Percentiles rank a stretch among this genome's conserved stretches.
Evolutionary conservation across 2,329 filamentous ascomycete species (phyloP).

Genomic region (Knufia petricola): DNA sequence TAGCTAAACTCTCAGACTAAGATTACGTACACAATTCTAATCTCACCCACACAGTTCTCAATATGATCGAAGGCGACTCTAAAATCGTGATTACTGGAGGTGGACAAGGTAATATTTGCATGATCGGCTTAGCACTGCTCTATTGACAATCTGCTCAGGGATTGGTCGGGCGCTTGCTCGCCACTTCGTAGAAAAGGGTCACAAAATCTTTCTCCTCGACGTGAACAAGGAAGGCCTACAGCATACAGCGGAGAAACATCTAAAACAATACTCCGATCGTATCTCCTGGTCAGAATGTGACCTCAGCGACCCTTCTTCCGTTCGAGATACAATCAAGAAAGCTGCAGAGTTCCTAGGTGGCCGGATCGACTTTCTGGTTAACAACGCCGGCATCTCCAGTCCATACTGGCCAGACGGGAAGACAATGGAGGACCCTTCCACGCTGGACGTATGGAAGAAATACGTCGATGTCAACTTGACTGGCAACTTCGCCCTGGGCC

Average conservation of each 20-base stretch:
- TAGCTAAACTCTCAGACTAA: too few species aligned
- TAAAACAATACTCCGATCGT: conserved; percentile 25
- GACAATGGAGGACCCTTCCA: conserved; percentile 37
- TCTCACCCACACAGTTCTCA: background rate
- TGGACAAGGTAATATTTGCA: conserved; percentile 15
- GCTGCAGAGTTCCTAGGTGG: conserved; percentile 31
- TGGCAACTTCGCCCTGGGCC: conserved; percentile 37
- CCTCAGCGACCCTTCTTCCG: conserved; percentile 30
- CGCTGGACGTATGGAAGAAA: conserved; percentile 38
- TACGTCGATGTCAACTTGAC: conserved; percentile 41
- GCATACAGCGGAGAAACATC: conserved; percentile 28
- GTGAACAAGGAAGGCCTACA: conserved; percentile 33
- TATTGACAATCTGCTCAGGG: conserved; percentile 20
- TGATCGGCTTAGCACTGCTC: background rate
- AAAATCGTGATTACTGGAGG: conserved; percentile 17
- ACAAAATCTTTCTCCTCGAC: conserved; percentile 39
- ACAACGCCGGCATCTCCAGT: conserved; percentile 31
- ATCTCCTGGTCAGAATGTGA: conserved; percentile 34
- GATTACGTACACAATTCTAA: too few species aligned
- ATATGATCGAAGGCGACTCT: conserved; percentile 12
- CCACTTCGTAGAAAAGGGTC: conserved; percentile 33
- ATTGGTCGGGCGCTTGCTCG: conserved; percentile 39
- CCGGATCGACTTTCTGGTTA: conserved; percentile 33
- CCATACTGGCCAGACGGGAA: conserved; percentile 36
- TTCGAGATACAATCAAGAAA: conserved; percentile 29